These are phyloP conservation scores for Paracoccidioides lutzii DNA, from an alignment of 2,329 filamentous ascomycete species.

Conservation along the genomic window DNA sequence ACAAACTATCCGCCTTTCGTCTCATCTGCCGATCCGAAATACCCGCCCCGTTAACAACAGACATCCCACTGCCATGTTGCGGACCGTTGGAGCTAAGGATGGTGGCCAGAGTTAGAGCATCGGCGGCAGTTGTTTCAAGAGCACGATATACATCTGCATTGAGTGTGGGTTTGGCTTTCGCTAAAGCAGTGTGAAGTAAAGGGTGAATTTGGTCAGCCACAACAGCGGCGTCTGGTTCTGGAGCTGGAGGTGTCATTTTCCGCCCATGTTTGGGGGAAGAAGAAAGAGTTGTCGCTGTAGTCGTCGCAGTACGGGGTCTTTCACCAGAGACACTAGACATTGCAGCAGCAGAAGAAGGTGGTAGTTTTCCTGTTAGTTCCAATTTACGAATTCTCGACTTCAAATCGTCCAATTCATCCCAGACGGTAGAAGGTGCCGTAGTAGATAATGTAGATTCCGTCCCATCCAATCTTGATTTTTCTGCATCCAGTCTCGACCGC, in stretches of 20 bases:
- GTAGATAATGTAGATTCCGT: conserved; percentile 83
- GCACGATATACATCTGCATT: conserved; percentile 60
- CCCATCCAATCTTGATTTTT: conserved; percentile 41
- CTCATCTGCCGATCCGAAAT: conserved; percentile 69
- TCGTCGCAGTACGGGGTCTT: conserved; percentile 78
- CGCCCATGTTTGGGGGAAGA: conserved; percentile 67
- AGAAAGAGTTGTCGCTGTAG: conserved; percentile 79
- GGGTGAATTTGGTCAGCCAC: conserved; percentile 53
- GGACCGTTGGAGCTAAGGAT: conserved; percentile 64
- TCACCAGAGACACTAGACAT: conserved; percentile 64
- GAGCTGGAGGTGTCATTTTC: conserved; percentile 34
- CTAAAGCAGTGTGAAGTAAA: conserved; percentile 64
- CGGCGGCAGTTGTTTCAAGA: conserved; percentile 66
- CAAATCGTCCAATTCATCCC: conserved; percentile 92
- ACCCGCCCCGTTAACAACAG: conserved; percentile 23
- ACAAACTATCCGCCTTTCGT: conserved; percentile 84
- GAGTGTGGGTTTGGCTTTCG: conserved; percentile 60
- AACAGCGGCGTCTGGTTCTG: conserved; percentile 23
- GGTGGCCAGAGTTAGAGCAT: conserved; percentile 65
- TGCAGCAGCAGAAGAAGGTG: conserved; percentile 66
- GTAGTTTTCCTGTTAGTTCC: conserved; percentile 78
- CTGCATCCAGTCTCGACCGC: conserved; percentile 21
- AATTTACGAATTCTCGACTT: conserved; percentile 86
- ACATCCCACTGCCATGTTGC: conserved; percentile 31
- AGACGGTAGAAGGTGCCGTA: conserved; percentile 81